Percentiles rank a stretch among this genome's conserved stretches.
These are phyloP conservation scores for Lobosporangium transversale DNA, from an alignment of 192 early-diverging fungal species.

Conservation along the genomic window DNA sequence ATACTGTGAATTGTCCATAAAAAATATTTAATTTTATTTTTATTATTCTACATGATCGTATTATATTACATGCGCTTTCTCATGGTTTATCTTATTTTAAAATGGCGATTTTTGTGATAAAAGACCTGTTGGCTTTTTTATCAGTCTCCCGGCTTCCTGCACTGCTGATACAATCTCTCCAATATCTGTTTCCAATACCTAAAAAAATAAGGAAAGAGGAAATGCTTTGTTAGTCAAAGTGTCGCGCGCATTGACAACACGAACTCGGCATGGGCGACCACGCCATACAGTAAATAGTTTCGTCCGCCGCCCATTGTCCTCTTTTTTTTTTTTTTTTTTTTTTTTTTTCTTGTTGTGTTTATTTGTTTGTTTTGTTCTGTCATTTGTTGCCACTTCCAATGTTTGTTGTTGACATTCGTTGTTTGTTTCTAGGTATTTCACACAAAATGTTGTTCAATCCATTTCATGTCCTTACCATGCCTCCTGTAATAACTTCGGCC, in stretches of 20 bases:
- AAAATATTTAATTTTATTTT: no score
- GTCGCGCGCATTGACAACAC: no score
- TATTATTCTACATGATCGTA: no score
- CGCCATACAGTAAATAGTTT: no score
- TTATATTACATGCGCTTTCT: no score
- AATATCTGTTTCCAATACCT: slow-evolving; percentile 82
- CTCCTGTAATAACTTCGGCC: slow-evolving; percentile 89
- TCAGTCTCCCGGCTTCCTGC: slow-evolving; percentile 68
- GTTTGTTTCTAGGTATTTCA: no score
- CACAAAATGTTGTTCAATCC: background rate
- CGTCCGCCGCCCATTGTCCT: background rate
- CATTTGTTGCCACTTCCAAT: no score
- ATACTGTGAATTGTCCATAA: no score
- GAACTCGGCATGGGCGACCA: no score
- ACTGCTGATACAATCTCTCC: slow-evolving; percentile 78
- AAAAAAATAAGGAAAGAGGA: background rate
- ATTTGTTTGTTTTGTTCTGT: background rate
- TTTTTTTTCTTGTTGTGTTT: background rate
- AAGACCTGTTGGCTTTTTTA: slow-evolving; percentile 59
- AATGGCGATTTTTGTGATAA: slow-evolving; percentile 50
- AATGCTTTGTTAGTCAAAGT: no score
- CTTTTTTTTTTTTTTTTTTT: background rate
- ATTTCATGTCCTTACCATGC: slow-evolving; percentile 69
- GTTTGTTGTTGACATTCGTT: no score
- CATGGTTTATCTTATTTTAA: no score